These are phyloP conservation scores for Cercospora sp. DNA, from an alignment of 2,329 filamentous ascomycete species.

Conservation along the genomic window DNA sequence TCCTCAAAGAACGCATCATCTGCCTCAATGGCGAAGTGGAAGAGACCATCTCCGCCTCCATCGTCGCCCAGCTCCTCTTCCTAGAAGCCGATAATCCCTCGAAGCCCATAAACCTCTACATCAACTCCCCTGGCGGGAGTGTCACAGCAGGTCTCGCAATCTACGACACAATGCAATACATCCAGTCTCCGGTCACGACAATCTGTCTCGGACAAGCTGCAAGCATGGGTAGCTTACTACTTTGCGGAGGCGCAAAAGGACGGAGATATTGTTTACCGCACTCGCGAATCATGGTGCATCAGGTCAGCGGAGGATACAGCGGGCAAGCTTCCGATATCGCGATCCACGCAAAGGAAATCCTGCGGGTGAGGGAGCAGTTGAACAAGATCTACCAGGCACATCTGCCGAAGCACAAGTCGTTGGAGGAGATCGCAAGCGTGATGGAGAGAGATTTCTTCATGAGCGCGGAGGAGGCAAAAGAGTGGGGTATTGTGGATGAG, in stretches of 20 bases:
- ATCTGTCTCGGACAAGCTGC: constrained; percentile 94
- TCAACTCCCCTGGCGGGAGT: constrained; percentile 92
- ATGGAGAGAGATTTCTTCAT: constrained; percentile 98
- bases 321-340: constrained; percentile 78
- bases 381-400: constrained; percentile 89
- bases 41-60: constrained; percentile 84
- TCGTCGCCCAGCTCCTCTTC: constrained; percentile 94
- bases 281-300: constrained; percentile 94
- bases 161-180: constrained; percentile 99
- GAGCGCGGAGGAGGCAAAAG: constrained; percentile 81
- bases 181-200: constrained; percentile 86
- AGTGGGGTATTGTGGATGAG: constrained; percentile 88
- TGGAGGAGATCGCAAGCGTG: constrained; percentile 85
- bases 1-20: constrained; percentile 78
- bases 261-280: constrained; percentile 91
- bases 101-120: constrained; percentile 95
- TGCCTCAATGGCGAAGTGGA: constrained; percentile 91
- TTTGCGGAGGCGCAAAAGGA: constrained; percentile 80
- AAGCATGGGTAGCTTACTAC: constrained; percentile 87
- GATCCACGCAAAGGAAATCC: constrained; percentile 96
- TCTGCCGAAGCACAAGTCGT: constrained; percentile 73
- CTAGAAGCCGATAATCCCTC: constrained; percentile 95
- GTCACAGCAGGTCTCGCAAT: constrained; percentile 85
- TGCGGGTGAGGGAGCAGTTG: constrained; percentile 78
- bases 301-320: constrained; percentile 75